A percentile compares a stretch with the other conserved stretches of the same genome.
Evolutionary conservation across 768 basidiomycete species (phyloP).

Genomic region (Fibroporia radiculosa): DNA sequence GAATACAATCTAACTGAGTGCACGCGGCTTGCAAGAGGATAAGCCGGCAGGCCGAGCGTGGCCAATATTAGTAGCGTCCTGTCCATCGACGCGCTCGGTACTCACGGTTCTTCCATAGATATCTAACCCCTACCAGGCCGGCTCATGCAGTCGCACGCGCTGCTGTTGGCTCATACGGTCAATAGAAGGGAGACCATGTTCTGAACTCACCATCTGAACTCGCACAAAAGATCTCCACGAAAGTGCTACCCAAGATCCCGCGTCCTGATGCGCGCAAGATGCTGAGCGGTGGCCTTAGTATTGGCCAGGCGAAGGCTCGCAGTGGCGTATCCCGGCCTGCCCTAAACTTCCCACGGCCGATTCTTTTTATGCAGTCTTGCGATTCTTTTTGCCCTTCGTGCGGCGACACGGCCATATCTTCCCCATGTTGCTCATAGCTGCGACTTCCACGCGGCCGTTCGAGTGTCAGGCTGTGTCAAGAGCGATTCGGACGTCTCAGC

Average conservation of each 20-base stretch:
- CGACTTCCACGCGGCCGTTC: constrained; percentile 58
- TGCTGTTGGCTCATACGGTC: constrained; percentile 60
- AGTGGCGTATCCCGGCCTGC: too few species aligned
- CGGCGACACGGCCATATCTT: constrained; percentile 77
- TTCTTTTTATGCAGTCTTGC: not conserved
- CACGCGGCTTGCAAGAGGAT: too few species aligned
- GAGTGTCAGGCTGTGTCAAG: constrained; percentile 87
- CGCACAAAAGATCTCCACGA: constrained; percentile 88
- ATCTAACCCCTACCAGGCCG: constrained; percentile 43
- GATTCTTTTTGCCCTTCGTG: constrained; percentile 39
- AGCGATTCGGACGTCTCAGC: constrained; percentile 72
- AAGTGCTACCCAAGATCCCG: constrained; percentile 86
- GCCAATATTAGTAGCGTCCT: too few species aligned
- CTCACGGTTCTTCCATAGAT: too few species aligned
- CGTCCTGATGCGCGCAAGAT: constrained; percentile 92
- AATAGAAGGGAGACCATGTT: constrained; percentile 47
- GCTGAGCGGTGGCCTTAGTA: constrained; percentile 89
- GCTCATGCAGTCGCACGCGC: constrained; percentile 65
- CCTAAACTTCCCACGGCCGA: constrained; percentile 8
- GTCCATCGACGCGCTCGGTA: too few species aligned
- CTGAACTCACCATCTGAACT: constrained; percentile 93
- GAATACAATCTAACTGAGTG: too few species aligned
- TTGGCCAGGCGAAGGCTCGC: constrained; percentile 97
- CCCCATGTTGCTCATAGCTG: constrained; percentile 90
- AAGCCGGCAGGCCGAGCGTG: too few species aligned